Evolutionary conservation across 2,329 filamentous ascomycete genomes (phyloP), one percentile per base, ranked within the genome.

Genomic region (Trichoderma endophyticum): DNA sequence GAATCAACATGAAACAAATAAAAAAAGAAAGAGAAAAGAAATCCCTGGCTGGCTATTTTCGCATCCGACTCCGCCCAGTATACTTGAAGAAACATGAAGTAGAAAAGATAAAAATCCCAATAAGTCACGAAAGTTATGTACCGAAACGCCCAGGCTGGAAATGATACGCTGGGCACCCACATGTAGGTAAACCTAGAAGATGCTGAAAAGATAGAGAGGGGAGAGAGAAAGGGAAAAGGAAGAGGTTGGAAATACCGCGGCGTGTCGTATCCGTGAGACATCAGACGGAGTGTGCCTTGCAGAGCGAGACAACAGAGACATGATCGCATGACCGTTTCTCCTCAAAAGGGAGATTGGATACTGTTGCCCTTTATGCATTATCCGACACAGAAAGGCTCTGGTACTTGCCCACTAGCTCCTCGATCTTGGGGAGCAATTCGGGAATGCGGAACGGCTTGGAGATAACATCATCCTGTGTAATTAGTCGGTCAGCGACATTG

Each of bases 381-480:
- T 70, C 34, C 48, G 77, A 73, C 15, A 80, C 74, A 7, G 78
- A 79, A 12, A 81, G 74, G 24, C 75, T 80, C 61, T 78, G 79
- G 75, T 84, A 84, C 68, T 82, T 84, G 63, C 77, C 75, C 3
- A 86, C 84, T 21, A 89, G 80, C 78, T 89, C 86, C 73, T 89
- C 85, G 73, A 93, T 91, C 79, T 91, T 91, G 15, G 89, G 88
- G 59, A 92, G 84, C 67, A 93, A 80, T 70, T 93, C 90, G n/a
- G 87, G 86, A 67, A 93, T 90, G n/a, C 89, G 87, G 78, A 95
- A 95, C 4, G 93, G 93, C 78, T 95, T 95, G 1, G 91, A 91
- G 43, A 95, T 92, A 57, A 94, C 89, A 80, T 91, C 90, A 79
- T 94, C 90, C 87, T 90, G 64, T 1, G 63, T n/a, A 48, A 28